Conservation (phyloP, 176 grass and related monocot genomes). For the Saccharum spontaneum region DNA sequence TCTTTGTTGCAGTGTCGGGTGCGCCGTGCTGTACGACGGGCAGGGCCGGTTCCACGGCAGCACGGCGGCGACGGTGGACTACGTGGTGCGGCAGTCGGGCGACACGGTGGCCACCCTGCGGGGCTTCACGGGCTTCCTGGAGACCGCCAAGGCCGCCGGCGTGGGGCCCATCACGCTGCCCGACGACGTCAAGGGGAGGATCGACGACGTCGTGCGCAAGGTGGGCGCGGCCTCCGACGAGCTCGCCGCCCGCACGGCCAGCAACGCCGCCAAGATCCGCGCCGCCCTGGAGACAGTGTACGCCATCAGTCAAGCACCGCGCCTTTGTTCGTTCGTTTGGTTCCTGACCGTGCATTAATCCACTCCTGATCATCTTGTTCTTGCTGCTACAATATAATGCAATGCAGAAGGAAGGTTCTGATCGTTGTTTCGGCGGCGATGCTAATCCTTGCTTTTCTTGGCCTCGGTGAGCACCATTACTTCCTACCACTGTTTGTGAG, state of each 20-base stretch:
- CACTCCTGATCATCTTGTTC: neutral
- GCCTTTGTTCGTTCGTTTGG: neutral
- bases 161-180: conserved; percentile 53
- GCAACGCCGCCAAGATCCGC: conserved; percentile 69
- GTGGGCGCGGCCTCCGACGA: conserved; percentile 41
- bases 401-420: conserved; percentile 62
- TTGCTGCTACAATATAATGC: neutral
- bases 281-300: conserved; percentile 55
- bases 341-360: neutral
- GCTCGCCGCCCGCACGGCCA: conserved; percentile 60
- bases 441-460: conserved; percentile 58
- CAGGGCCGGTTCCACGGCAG: conserved; percentile 66
- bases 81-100: conserved; percentile 47
- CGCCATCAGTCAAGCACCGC: neutral
- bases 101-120: conserved; percentile 64
- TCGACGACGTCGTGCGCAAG: conserved; percentile 56
- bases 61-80: conserved; percentile 64
- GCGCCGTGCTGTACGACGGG: conserved; percentile 65
- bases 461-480: conserved; percentile 54
- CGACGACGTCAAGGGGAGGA: conserved; percentile 40
- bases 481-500: neutral
- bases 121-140: conserved; percentile 42
- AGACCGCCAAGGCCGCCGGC: conserved; percentile 45
- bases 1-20: conserved; percentile 47
- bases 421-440: conserved; percentile 55